These are phyloP conservation scores for Trametopsis cervina DNA, from an alignment of 768 basidiomycete genomes.

Conservation along the genomic window DNA sequence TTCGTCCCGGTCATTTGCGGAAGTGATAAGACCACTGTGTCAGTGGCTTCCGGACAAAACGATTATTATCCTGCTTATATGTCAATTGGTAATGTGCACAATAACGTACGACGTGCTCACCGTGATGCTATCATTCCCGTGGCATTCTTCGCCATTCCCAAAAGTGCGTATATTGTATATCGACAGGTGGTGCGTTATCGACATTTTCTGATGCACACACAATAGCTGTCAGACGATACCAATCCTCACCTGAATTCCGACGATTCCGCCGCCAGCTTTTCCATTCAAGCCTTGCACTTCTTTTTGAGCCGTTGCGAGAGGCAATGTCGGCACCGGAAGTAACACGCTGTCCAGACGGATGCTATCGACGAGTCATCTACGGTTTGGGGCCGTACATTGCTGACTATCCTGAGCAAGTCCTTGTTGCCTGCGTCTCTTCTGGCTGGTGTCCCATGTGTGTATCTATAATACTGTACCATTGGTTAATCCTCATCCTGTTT, in stretches of 20 bases:
- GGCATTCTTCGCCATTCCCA: slow-evolving; percentile 11
- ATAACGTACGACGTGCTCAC: slow-evolving; percentile 10
- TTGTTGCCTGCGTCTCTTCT: slow-evolving; percentile 12
- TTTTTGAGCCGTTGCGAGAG: slow-evolving; percentile 5
- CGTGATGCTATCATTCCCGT: slow-evolving; percentile 7
- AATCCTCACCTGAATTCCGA: slow-evolving; percentile 7
- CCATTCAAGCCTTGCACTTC: slow-evolving; percentile 5
- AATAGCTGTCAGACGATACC: slow-evolving; percentile 8
- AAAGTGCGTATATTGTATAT: slow-evolving; percentile 5
- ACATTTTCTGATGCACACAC: not conserved
- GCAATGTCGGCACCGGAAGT: slow-evolving; percentile 12
- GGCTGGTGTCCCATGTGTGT: slow-evolving; percentile 15
- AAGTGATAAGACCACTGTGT: slow-evolving; percentile 16
- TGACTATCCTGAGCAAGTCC: slow-evolving; percentile 18
- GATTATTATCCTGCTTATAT: slow-evolving; percentile 13
- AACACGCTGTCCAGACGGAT: slow-evolving; percentile 9
- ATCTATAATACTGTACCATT: too few relatives aligned
- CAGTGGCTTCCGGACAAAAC: slow-evolving; percentile 12
- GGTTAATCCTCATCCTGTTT: not conserved
- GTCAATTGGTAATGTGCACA: slow-evolving; percentile 11
- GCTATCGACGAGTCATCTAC: slow-evolving; percentile 13
- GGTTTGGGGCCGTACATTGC: slow-evolving; percentile 18
- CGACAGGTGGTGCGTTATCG: not conserved
- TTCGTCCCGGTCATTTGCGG: slow-evolving; percentile 12
- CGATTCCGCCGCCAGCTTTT: slow-evolving; percentile 15